Conservation (phyloP, 257 asterid species). For the Nicotiana attenuata region DNA sequence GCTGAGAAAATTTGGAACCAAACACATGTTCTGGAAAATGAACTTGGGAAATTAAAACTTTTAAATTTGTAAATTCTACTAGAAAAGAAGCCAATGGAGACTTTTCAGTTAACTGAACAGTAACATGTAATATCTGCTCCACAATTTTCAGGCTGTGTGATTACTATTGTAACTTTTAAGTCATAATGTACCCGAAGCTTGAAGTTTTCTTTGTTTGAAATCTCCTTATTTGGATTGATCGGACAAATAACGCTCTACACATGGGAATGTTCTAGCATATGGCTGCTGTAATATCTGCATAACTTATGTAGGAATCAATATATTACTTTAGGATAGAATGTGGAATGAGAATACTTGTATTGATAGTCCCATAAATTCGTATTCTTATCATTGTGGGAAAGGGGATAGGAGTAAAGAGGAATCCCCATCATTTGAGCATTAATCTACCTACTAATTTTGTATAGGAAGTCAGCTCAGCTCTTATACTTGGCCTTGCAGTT, state of each 20-base stretch:
- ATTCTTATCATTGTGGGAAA: neutral
- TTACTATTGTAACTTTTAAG: neutral
- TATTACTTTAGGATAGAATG: neutral
- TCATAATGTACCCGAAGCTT: neutral
- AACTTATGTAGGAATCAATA: neutral
- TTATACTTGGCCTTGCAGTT: conserved; percentile 3
- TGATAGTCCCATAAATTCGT: neutral
- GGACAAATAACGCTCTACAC: neutral
- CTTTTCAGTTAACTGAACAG: neutral
- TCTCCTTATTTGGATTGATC: neutral
- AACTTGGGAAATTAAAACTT: neutral
- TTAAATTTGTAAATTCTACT: neutral
- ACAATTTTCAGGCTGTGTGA: neutral
- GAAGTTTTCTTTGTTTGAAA: neutral
- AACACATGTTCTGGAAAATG: neutral
- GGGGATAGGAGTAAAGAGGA: neutral
- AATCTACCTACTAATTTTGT: neutral
- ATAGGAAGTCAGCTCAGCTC: neutral
- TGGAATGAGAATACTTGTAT: neutral
- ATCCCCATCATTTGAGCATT: neutral
- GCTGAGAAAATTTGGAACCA: neutral
- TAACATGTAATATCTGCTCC: neutral
- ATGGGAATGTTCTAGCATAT: neutral
- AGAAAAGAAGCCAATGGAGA: neutral
- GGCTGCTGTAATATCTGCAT: neutral